These are phyloP conservation scores for Penicillium verrucosum DNA, from an alignment of 2,329 filamentous ascomycete species.

Conservation along the genomic window DNA sequence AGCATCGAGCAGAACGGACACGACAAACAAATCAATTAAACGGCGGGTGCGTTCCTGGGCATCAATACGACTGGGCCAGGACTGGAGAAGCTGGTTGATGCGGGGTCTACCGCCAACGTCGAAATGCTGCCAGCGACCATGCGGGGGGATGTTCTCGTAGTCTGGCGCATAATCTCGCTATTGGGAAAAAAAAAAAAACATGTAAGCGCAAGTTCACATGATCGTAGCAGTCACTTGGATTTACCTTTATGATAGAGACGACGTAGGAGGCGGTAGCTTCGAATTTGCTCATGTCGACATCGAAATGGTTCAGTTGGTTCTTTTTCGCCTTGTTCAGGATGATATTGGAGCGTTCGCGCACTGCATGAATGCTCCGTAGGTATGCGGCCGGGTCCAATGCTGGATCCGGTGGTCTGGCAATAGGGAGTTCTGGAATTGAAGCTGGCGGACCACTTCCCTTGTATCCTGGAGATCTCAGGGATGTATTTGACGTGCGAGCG, in stretches of 20 bases:
- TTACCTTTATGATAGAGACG: constrained; percentile 90
- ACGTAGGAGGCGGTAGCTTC: constrained; percentile 79
- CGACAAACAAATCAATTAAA: constrained; percentile 60
- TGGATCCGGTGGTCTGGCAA: constrained; percentile 84
- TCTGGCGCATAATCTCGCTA: constrained; percentile 69
- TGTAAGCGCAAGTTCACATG: constrained; percentile 6
- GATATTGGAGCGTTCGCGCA: constrained; percentile 73
- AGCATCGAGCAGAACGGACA: constrained; percentile 61
- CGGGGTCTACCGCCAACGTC: constrained; percentile 57
- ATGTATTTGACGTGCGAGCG: constrained; percentile 45
- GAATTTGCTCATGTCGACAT: constrained; percentile 83
- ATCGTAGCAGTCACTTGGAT: background rate
- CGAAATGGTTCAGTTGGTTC: constrained; percentile 79
- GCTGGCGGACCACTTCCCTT: constrained; percentile 48
- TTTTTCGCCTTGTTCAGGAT: constrained; percentile 72
- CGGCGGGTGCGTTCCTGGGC: constrained; percentile 53
- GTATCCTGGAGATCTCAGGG: constrained; percentile 50
- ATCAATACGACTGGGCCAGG: constrained; percentile 51
- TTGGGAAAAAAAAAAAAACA: background rate
- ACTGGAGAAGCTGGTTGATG: constrained; percentile 48
- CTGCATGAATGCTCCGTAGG: constrained; percentile 81
- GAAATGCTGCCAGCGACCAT: constrained; percentile 67
- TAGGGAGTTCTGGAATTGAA: constrained; percentile 68
- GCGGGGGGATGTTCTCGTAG: constrained; percentile 73
- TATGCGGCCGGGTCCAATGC: constrained; percentile 84